A percentile compares a stretch with the other conserved stretches of the same genome.
phyloP scores from a whole-genome alignment of 306 rosid genomes.

The Castanea sativa region DNA sequence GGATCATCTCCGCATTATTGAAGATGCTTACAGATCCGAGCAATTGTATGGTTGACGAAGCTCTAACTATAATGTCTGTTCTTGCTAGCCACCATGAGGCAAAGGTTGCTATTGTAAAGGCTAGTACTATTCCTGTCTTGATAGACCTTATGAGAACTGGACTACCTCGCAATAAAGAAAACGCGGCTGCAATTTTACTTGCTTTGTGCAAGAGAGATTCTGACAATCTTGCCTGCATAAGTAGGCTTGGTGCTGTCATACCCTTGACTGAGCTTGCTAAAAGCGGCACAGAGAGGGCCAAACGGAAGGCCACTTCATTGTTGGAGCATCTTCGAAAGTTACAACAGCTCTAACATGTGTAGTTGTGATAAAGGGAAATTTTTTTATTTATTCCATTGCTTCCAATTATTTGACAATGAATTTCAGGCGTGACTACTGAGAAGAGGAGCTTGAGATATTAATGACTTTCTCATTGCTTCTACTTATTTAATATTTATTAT shows the following conservation, averaged over 20 bases:
- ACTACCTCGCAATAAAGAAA: conserved; percentile 84
- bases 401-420: conserved; percentile 37
- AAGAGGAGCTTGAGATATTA: conserved; percentile 52
- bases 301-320: conserved; percentile 85
- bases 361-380: conserved; percentile 23
- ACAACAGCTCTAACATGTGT: conserved; percentile 48
- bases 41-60: conserved; percentile 82
- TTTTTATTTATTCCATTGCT: conserved; percentile 29
- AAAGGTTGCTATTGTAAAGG: conserved; percentile 69
- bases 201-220: conserved; percentile 82
- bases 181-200: conserved; percentile 84
- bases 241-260: conserved; percentile 85
- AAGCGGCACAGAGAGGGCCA: conserved; percentile 87
- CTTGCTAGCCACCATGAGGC: conserved; percentile 95
- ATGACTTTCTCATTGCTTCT: conserved; percentile 49
- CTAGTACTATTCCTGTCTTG: conserved; percentile 84
- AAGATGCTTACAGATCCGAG: conserved; percentile 84
- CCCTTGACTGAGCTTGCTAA: conserved; percentile 76
- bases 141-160: conserved; percentile 86
- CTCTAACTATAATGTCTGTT: conserved; percentile 88
- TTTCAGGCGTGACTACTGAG: conserved; percentile 45
- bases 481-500: conserved; percentile 40
- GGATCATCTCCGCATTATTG: conserved; percentile 68
- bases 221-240: conserved; percentile 68
- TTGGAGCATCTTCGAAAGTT: conserved; percentile 78